phyloP scores from a whole-genome alignment of 2,329 filamentous ascomycete genomes.

The Sclerotinia sclerotiorum region DNA sequence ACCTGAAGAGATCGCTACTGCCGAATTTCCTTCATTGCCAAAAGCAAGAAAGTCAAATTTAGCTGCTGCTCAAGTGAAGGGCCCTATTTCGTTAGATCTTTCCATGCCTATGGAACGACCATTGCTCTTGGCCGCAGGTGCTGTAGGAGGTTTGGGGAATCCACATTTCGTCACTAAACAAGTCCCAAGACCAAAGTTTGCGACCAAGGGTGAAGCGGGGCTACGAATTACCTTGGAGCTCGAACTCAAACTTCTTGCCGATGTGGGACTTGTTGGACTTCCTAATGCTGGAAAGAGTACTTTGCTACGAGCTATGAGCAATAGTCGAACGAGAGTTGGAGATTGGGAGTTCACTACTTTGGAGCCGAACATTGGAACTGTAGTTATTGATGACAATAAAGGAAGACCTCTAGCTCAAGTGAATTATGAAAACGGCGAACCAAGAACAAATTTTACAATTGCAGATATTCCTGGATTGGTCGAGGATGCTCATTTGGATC shows the following conservation, averaged over 20 bases:
- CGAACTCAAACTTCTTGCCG: constrained; percentile 91
- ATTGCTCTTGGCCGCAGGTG: constrained; percentile 82
- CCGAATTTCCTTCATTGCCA: constrained; percentile 57
- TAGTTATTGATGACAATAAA: constrained; percentile 84
- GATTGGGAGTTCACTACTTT: constrained; percentile 97
- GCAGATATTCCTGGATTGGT: constrained; percentile 95
- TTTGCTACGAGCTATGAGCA: constrained; percentile 80
- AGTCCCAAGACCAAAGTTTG: constrained; percentile 78
- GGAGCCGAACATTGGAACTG: constrained; percentile 91
- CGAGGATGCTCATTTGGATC: constrained; percentile 87
- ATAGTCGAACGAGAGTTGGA: constrained; percentile 84
- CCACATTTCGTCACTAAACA: constrained; percentile 83
- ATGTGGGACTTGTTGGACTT: constrained; percentile 90
- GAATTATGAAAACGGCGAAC: constrained; percentile 49
- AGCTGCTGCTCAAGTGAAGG: constrained; percentile 60
- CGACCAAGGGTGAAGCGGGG: constrained; percentile 79
- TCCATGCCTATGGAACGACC: constrained; percentile 77
- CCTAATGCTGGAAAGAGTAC: constrained; percentile 98
- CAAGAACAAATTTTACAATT: constrained; percentile 81
- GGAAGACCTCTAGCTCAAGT: constrained; percentile 61
- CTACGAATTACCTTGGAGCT: constrained; percentile 78
- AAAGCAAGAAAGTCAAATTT: constrained; percentile 57
- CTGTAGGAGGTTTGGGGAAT: constrained; percentile 87
- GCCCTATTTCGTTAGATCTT: constrained; percentile 72
- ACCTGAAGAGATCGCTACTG: constrained; percentile 64